Percentiles rank a stretch among this genome's conserved stretches.
Conservation (phyloP, 257 asterid genomes). For the Petrea volubilis region DNA sequence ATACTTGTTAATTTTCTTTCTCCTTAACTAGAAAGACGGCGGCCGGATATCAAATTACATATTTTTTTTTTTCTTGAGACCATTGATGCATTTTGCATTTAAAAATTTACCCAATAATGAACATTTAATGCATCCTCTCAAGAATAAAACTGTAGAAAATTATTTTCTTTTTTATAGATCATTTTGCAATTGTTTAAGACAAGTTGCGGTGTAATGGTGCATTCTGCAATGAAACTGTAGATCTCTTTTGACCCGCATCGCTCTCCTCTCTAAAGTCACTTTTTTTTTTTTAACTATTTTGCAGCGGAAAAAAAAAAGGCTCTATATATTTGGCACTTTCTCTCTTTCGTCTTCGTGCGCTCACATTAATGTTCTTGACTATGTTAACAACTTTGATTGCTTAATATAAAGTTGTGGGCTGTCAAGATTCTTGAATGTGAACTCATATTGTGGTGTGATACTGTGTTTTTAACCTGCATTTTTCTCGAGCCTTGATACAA, state of each 20-base stretch:
- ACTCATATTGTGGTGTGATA: constrained; percentile 11
- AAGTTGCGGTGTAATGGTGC: constrained; percentile 1
- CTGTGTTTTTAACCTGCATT: background rate
- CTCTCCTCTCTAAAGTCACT: constrained; percentile 22
- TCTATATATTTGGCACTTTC: constrained; percentile 39
- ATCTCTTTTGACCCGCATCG: constrained; percentile 34
- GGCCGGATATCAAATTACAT: too few species aligned
- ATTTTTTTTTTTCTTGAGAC: too few species aligned
- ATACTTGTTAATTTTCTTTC: too few species aligned
- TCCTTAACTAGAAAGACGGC: too few species aligned
- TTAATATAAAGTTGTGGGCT: constrained; percentile 8
- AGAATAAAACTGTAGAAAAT: too few species aligned
- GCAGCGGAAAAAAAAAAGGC: constrained; percentile 4
- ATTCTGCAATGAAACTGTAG: constrained; percentile 21
- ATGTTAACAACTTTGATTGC: background rate
- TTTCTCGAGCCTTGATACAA: background rate
- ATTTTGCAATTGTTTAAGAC: constrained; percentile 4
- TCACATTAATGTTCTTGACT: constrained; percentile 25
- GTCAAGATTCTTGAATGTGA: constrained; percentile 20
- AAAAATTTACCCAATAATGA: background rate
- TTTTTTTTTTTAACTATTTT: background rate
- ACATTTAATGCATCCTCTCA: too few species aligned
- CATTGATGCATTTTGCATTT: background rate
- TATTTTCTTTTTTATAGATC: background rate
- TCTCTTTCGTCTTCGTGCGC: constrained; percentile 30